A percentile compares a stretch with the other conserved stretches of the same genome.
phyloP scores from a whole-genome alignment of 768 basidiomycete genomes.

The Hysterangium stoloniferum region DNA sequence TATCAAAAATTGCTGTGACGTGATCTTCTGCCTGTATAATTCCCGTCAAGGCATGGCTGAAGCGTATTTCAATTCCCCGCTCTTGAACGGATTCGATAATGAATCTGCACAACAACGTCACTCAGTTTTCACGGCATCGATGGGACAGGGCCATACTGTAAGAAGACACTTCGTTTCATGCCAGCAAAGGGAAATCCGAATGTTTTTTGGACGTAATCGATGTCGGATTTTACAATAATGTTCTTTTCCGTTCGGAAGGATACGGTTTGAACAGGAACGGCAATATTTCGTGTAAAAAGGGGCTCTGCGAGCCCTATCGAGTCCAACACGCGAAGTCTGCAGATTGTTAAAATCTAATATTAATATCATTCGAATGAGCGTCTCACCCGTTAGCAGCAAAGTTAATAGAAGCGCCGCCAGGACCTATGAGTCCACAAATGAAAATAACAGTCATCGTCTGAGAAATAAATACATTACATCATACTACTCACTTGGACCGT shows the following conservation, averaged over 20 bases:
- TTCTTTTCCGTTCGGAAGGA: constrained; percentile 13
- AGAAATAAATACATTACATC: background rate
- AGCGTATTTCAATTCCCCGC: constrained; percentile 28
- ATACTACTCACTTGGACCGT: constrained; percentile 3
- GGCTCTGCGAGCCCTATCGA: background rate
- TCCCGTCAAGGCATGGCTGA: constrained; percentile 25
- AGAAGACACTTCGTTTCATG: constrained; percentile 25
- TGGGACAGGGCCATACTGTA: constrained; percentile 10
- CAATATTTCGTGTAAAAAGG: constrained; percentile 5
- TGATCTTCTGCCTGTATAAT: constrained; percentile 24
- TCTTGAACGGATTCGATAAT: constrained; percentile 26
- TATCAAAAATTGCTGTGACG: constrained; percentile 29
- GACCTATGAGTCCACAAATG: background rate
- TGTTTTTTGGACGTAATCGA: constrained; percentile 17
- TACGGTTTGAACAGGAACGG: constrained; percentile 1
- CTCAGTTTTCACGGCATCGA: background rate
- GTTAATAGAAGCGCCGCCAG: constrained; percentile 6
- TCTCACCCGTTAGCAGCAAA: constrained; percentile 9
- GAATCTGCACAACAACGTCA: constrained; percentile 3
- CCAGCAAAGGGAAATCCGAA: constrained; percentile 26
- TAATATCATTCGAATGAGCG: background rate
- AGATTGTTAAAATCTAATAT: background rate
- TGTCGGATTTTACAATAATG: constrained; percentile 22
- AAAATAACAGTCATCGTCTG: background rate
- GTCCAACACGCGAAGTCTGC: constrained; percentile 2